Evolutionary conservation across 2,329 filamentous ascomycete species (phyloP).

Genomic region (Cladosporium sp.): DNA sequence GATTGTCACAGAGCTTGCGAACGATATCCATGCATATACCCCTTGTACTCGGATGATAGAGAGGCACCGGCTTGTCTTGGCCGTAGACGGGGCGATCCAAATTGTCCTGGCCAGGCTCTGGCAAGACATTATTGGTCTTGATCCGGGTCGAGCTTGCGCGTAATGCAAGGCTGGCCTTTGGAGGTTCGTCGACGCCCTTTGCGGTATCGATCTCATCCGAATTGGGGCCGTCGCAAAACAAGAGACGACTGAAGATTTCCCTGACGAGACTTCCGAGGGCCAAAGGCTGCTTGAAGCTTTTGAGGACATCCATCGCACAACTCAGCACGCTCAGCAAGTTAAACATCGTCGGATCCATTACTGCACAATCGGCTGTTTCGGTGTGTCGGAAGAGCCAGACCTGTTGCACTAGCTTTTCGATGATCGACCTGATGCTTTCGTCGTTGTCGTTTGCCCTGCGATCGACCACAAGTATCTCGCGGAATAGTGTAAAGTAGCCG

Average conservation of each 20-base stretch:
- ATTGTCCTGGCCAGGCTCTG: not conserved
- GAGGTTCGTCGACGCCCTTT: not conserved
- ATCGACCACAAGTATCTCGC: conserved; percentile 12
- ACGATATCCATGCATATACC: conserved; percentile 31
- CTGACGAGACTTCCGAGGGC: conserved; percentile 28
- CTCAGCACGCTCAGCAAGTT: conserved; percentile 45
- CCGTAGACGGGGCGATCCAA: not conserved
- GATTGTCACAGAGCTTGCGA: conserved; percentile 7
- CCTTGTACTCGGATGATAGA: conserved; percentile 28
- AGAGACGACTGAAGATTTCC: conserved; percentile 29
- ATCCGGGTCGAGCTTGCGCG: not conserved
- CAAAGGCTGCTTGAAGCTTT: conserved; percentile 36
- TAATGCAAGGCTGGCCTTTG: not conserved
- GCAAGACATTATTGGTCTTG: not conserved
- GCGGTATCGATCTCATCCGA: not conserved
- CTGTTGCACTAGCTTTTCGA: conserved; percentile 24
- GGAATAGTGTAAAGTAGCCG: conserved; percentile 28
- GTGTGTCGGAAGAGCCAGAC: conserved; percentile 30
- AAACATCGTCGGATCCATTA: conserved; percentile 29
- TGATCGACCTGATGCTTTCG: conserved; percentile 28
- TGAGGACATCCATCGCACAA: conserved; percentile 35
- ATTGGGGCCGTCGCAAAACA: conserved; percentile 29
- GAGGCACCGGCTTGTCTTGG: conserved; percentile 11
- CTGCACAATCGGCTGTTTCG: conserved; percentile 30
- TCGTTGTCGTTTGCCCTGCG: conserved; percentile 21